Base-by-base conservation (phyloP, 169 alveolate genomes). In the Eimeria maxima region DNA sequence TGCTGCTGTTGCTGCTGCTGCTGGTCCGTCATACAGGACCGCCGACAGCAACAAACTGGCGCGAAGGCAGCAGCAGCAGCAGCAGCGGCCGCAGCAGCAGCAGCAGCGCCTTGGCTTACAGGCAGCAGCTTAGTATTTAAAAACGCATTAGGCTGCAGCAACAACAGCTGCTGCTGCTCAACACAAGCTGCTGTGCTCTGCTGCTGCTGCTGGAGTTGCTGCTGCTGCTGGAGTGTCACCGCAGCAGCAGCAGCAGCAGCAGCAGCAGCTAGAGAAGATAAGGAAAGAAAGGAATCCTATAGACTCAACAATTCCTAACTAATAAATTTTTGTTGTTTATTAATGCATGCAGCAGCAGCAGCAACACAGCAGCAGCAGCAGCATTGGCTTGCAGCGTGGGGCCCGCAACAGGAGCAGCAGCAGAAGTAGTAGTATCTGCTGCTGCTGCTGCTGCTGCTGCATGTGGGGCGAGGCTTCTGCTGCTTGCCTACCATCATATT, bases 241-340 rank as follows among this genome's bases (percentile, higher is more conserved):
- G 80, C 80, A 69, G 44, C 80, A 69, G 80, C 80, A 69, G 45
- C 80, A 69, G 80, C 45, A 69, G 45, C 80, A 69, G 80, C 45
- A 18, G 80, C 44, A 24, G 10, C 38, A 69, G 44, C 38, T n/a
- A 33, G 45, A 69, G 18, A 33, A n/a, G 80, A n/a, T 27, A 33
- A n/a, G 44, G 45, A n/a, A 69, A 45, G 4, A 57, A 18, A 57
- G n/a, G 24, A 57, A 57, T 57, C 24, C 18, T 7, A 3, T 13
- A 13, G 67, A 57, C 60, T 53, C 60, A 57, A 13, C 5, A 13
- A 57, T 5, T 14, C 22, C 3, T 57, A 13, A 3, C 3, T 13
- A 13, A 24, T 3, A 5, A 18, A 18, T 7, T 50, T 5, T 11
- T 50, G 10, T 24, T 57, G 16, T 13, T 57, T 57, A 3, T 57